Evolutionary conservation across 2,329 filamentous ascomycete genomes (phyloP).

Genomic region (Thermothelomyces thermophilus): DNA sequence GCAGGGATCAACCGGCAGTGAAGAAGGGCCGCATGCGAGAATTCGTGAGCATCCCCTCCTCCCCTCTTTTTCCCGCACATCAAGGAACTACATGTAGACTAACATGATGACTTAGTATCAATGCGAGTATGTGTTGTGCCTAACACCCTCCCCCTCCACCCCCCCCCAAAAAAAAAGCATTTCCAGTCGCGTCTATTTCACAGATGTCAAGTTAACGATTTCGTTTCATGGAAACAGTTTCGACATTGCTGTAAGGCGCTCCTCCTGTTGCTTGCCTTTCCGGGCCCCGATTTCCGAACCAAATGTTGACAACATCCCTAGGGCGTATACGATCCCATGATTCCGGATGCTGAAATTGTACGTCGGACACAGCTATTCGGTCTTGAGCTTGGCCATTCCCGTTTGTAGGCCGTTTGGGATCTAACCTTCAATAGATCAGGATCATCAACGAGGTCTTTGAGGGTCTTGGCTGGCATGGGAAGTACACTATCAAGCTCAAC

Average conservation of each 20-base stretch:
- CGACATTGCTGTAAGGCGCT: constrained; percentile 61
- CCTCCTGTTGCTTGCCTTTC: background rate
- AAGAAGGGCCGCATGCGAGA: constrained; percentile 90
- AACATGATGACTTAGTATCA: constrained; percentile 53
- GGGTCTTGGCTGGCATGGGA: constrained; percentile 54
- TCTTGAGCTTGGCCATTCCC: background rate
- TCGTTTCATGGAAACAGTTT: constrained; percentile 39
- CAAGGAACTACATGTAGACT: background rate
- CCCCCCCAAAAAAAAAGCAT: background rate
- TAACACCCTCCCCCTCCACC: too few relatives aligned
- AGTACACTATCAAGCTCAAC: constrained; percentile 87
- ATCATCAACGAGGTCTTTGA: constrained; percentile 84
- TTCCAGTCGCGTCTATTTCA: background rate
- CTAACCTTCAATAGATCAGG: constrained; percentile 41
- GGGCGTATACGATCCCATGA: constrained; percentile 80
- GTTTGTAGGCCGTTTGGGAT: background rate
- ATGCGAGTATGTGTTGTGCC: constrained; percentile 59
- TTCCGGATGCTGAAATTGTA: constrained; percentile 78
- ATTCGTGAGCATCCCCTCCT: constrained; percentile 21
- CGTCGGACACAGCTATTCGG: background rate
- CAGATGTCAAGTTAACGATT: background rate
- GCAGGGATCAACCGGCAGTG: constrained; percentile 75
- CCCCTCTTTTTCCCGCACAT: background rate
- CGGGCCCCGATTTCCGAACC: background rate
- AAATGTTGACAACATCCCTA: background rate